These are phyloP conservation scores for Lathyrus aphaca DNA, from an alignment of 306 rosid genomes.

Conservation along the genomic window DNA sequence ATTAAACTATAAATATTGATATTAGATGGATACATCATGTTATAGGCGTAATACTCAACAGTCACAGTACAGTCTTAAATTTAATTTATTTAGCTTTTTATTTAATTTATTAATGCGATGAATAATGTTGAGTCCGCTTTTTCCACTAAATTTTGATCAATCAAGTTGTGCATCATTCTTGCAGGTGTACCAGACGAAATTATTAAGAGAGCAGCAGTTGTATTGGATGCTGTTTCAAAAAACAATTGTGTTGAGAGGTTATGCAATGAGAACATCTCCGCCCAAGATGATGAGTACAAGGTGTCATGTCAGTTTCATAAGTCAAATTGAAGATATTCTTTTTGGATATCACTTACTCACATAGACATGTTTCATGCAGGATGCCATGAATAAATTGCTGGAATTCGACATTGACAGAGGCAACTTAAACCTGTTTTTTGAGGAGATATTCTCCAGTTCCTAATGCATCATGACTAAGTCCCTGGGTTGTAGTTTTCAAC, in stretches of 20 bases:
- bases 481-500: slow-evolving; percentile 8
- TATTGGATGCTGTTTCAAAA: slow-evolving; percentile 67
- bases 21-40: slow-evolving; percentile 8
- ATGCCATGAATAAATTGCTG: slow-evolving; percentile 69
- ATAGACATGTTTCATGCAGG: slow-evolving; percentile 56
- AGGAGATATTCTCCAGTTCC: slow-evolving; percentile 55
- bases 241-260: slow-evolving; percentile 61
- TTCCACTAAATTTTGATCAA: slow-evolving; percentile 6
- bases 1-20: slow-evolving; percentile 7
- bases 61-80: neutral
- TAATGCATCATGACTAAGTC: slow-evolving; percentile 15
- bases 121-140: slow-evolving; percentile 3
- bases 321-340: slow-evolving; percentile 35
- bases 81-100: neutral
- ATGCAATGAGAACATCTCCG: slow-evolving; percentile 59
- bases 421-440: slow-evolving; percentile 64
- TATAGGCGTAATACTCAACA: slow-evolving; percentile 1
- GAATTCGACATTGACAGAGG: slow-evolving; percentile 65
- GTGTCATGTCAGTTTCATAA: slow-evolving; percentile 47
- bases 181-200: slow-evolving; percentile 83
- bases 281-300: slow-evolving; percentile 70
- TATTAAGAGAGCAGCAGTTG: slow-evolving; percentile 73
- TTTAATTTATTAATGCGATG: neutral
- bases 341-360: slow-evolving; percentile 25
- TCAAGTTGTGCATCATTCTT: slow-evolving; percentile 8